Evolutionary conservation across 2,329 filamentous ascomycete species (phyloP).

Genomic region (Fusarium nygamai): DNA sequence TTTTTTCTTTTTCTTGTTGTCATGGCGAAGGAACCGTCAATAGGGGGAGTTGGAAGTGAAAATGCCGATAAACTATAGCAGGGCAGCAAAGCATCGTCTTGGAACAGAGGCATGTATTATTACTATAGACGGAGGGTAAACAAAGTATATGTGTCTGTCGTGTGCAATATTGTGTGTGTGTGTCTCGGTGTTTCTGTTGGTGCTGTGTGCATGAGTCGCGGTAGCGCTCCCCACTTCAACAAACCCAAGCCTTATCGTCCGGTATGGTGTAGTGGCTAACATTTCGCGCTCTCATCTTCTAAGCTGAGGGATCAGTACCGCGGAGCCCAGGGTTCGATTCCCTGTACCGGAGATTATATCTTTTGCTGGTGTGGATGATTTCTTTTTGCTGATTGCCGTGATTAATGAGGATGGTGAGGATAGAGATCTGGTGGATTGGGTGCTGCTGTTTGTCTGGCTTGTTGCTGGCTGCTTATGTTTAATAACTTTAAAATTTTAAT

Average conservation of each 20-base stretch:
- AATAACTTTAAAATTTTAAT: not conserved
- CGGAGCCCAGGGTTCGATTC: constrained; percentile 43
- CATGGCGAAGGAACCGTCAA: constrained; percentile 13
- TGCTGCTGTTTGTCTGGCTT: not conserved
- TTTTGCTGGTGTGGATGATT: not conserved
- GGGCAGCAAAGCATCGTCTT: constrained; percentile 3
- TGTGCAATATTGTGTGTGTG: not conserved
- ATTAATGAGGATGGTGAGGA: not conserved
- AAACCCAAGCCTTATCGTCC: constrained; percentile 20
- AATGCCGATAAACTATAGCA: constrained; percentile 34
- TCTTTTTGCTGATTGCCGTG: not conserved
- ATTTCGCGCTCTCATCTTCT: constrained; percentile 45
- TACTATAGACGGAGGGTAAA: constrained; percentile 42
- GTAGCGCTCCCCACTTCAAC: constrained; percentile 7
- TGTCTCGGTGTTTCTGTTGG: not conserved
- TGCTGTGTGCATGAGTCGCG: not conserved
- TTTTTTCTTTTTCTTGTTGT: constrained; percentile 11
- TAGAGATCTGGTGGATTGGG: not conserved
- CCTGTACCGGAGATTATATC: constrained; percentile 23
- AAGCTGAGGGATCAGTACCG: constrained; percentile 33
- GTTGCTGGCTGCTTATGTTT: not conserved
- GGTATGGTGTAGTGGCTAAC: constrained; percentile 49
- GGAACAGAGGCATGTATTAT: constrained; percentile 39
- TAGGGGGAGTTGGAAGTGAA: constrained; percentile 37
- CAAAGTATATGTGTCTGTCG: constrained; percentile 1